These are phyloP conservation scores for Schoenoplectus triqueter DNA, from an alignment of 202 grass and related monocot genomes.

Conservation along the genomic window DNA sequence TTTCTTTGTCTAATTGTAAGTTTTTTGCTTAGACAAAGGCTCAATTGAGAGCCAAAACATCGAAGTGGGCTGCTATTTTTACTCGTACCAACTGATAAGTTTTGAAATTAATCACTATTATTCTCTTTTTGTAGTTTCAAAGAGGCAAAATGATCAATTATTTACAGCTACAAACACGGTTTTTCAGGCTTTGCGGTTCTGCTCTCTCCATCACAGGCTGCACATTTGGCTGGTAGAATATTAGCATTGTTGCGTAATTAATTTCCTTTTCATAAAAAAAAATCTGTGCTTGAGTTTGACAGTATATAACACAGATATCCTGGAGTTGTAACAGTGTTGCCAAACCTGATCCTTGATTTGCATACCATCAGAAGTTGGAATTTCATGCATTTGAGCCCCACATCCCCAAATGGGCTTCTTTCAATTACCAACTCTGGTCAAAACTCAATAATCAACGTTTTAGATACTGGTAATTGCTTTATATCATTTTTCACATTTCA, in stretches of 20 bases:
- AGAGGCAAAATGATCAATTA: conserved; percentile 66
- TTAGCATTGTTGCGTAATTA: neutral
- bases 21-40: neutral
- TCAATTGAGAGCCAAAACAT: neutral
- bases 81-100: conserved; percentile 17
- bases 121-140: conserved; percentile 52
- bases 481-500: conserved; percentile 10
- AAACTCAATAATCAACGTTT: conserved; percentile 70
- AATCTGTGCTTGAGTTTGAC: conserved; percentile 5
- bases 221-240: conserved; percentile 55
- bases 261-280: conserved; percentile 27
- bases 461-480: conserved; percentile 69
- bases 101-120: neutral
- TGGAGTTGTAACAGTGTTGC: conserved; percentile 74
- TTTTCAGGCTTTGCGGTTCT: conserved; percentile 93
- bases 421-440: conserved; percentile 66
- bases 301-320: conserved; percentile 54
- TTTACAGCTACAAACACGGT: conserved; percentile 93
- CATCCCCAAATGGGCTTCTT: conserved; percentile 51
- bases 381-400: conserved; percentile 68
- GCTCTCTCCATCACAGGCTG: conserved; percentile 63
- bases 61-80: neutral
- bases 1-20: neutral
- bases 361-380: conserved; percentile 98
- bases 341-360: conserved; percentile 75